These are phyloP conservation scores for Kockiozyma suomiensis DNA, from an alignment of 805 yeast genomes.

Conservation along the genomic window DNA sequence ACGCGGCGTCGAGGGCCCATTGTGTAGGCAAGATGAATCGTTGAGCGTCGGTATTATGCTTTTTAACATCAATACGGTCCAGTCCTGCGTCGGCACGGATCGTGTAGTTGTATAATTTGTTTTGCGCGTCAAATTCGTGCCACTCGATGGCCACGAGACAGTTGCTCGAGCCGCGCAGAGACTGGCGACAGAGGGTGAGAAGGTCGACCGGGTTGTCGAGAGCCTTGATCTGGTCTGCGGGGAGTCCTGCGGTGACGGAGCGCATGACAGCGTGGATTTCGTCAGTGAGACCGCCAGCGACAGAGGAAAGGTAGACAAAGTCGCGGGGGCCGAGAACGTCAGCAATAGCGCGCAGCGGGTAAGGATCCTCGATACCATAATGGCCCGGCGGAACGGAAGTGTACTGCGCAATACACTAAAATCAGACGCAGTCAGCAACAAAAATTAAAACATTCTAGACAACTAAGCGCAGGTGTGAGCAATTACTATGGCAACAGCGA, in stretches of 20 bases:
- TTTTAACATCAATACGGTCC: slow-evolving; percentile 33
- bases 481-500: slow-evolving; percentile 22
- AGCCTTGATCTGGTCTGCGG: slow-evolving; percentile 35
- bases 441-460: too few species aligned
- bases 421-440: too few species aligned
- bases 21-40: slow-evolving; percentile 41
- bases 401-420: slow-evolving; percentile 24
- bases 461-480: too few species aligned
- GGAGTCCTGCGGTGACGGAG: slow-evolving; percentile 40
- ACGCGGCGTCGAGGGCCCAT: slow-evolving; percentile 40
- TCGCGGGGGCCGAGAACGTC: slow-evolving; percentile 36
- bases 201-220: slow-evolving; percentile 37
- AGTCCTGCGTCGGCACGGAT: slow-evolving; percentile 42
- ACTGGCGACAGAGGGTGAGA: slow-evolving; percentile 38
- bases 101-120: slow-evolving; percentile 42
- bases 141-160: slow-evolving; percentile 44
- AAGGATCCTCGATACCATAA: slow-evolving; percentile 41
- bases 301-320: slow-evolving; percentile 37
- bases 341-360: slow-evolving; percentile 32
- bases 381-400: slow-evolving; percentile 32
- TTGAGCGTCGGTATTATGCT: slow-evolving; percentile 38
- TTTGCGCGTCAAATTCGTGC: slow-evolving; percentile 38
- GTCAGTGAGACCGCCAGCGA: slow-evolving; percentile 24
- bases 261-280: slow-evolving; percentile 39
- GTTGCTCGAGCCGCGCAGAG: slow-evolving; percentile 39